Conservation (phyloP, 202 grass and related monocot genomes). For the Musa balbisiana region DNA sequence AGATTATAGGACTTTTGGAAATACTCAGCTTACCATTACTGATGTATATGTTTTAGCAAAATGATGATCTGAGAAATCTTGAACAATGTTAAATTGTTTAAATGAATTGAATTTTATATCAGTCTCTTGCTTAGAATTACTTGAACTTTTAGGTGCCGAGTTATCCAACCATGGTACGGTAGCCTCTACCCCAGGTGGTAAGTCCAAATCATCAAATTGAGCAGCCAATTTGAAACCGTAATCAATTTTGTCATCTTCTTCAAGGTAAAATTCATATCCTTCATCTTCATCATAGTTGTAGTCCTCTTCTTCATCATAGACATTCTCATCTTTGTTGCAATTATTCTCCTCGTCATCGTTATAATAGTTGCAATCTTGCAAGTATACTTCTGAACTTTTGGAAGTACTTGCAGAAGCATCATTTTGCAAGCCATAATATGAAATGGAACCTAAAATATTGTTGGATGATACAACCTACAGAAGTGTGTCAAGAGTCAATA, state of each 20-base stretch:
- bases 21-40: conserved; percentile 30
- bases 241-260: conserved; percentile 30
- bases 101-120: conserved; percentile 67
- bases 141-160: neutral
- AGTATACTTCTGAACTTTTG: conserved; percentile 25
- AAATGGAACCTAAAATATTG: conserved; percentile 32
- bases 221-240: conserved; percentile 49
- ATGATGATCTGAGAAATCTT: conserved; percentile 66
- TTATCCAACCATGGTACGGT: conserved; percentile 52
- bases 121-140: conserved; percentile 30
- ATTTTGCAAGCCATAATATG: conserved; percentile 6
- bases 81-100: conserved; percentile 78
- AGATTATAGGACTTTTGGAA: neutral
- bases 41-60: conserved; percentile 26
- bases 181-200: conserved; percentile 78
- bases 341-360: conserved; percentile 52
- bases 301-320: conserved; percentile 22
- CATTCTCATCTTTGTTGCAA: conserved; percentile 41
- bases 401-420: neutral
- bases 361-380: conserved; percentile 19
- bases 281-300: conserved; percentile 15
- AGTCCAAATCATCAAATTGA: conserved; percentile 69
- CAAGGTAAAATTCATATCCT: conserved; percentile 4
- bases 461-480: conserved; percentile 32
- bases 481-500: conserved; percentile 1